Evolutionary conservation across 768 basidiomycete species (phyloP).

Genomic region (Pleurotus ostreatus): DNA sequence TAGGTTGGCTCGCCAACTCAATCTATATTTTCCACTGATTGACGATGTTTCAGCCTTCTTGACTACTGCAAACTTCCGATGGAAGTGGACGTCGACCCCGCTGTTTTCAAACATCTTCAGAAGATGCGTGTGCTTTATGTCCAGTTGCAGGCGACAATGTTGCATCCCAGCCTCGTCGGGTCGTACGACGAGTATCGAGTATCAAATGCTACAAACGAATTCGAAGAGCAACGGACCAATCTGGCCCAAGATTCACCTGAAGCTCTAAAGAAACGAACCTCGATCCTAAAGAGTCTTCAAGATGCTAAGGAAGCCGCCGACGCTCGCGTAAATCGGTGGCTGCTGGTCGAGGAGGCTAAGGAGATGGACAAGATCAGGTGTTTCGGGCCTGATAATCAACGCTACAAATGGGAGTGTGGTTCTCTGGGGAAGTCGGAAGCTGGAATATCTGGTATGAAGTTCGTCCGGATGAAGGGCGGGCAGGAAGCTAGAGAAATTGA

Average conservation of each 20-base stretch:
- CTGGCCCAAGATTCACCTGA: not conserved
- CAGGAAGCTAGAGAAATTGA: not conserved
- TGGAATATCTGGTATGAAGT: not conserved
- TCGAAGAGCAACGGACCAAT: not conserved
- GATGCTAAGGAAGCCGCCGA: not conserved
- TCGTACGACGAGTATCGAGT: not conserved
- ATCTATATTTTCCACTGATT: no score
- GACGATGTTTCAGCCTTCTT: not conserved
- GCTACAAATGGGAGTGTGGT: conserved; percentile 1
- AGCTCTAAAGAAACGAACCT: not conserved
- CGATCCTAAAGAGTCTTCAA: not conserved
- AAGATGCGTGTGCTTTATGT: not conserved
- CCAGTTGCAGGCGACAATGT: not conserved
- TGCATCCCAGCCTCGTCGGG: not conserved
- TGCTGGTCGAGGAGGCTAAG: not conserved
- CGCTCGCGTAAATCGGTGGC: not conserved
- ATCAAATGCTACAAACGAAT: no score
- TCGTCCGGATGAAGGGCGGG: not conserved
- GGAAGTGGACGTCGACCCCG: not conserved
- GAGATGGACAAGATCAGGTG: not conserved
- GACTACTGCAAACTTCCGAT: not conserved
- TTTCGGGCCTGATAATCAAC: not conserved
- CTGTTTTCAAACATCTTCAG: not conserved
- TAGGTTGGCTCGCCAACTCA: not conserved
- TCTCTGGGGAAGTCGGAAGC: not conserved